These are phyloP conservation scores for Mucor sp. DNA, from an alignment of 371 early-diverging fungal genomes.

Conservation along the genomic window DNA sequence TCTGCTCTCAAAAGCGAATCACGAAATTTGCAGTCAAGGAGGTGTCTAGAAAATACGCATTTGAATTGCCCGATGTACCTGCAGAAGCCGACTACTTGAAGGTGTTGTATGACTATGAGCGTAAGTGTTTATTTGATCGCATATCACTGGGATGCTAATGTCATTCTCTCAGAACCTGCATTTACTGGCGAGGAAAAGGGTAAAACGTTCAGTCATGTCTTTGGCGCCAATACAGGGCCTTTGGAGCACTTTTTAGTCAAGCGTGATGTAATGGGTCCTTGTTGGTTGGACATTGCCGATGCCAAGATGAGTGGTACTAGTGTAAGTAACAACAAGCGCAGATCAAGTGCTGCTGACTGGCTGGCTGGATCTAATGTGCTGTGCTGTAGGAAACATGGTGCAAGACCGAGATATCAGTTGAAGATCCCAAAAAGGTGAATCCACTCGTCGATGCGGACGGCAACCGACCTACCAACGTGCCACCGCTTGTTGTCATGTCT, in stretches of 20 bases:
- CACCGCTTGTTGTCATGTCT: conserved; percentile 87
- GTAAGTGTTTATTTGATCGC: conserved; percentile 27
- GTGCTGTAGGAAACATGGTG: conserved; percentile 79
- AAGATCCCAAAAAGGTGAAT: conserved; percentile 71
- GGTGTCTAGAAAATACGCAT: conserved; percentile 89
- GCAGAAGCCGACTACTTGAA: conserved; percentile 84
- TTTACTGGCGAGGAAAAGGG: conserved; percentile 76
- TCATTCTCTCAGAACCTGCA: conserved; percentile 60
- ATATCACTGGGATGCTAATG: background rate
- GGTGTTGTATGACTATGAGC: conserved; percentile 76
- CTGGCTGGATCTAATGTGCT: too few species aligned
- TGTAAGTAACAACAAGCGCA: too few species aligned
- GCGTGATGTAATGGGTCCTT: conserved; percentile 96
- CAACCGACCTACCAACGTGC: conserved; percentile 46
- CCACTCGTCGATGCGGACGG: conserved; percentile 58
- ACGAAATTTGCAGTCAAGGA: conserved; percentile 58
- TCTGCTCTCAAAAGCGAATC: conserved; percentile 64
- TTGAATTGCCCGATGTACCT: conserved; percentile 88
- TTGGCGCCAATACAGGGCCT: conserved; percentile 88
- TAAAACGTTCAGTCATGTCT: conserved; percentile 82
- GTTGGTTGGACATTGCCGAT: conserved; percentile 80
- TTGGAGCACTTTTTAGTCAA: conserved; percentile 93
- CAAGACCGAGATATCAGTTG: conserved; percentile 71
- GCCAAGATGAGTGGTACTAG: conserved; percentile 46
- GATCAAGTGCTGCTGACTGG: too few species aligned